A percentile compares a stretch with the other conserved stretches of the same genome.
Evolutionary conservation across 164 flowering plant species (phyloP).

Genomic region (Magnolia sinica): DNA sequence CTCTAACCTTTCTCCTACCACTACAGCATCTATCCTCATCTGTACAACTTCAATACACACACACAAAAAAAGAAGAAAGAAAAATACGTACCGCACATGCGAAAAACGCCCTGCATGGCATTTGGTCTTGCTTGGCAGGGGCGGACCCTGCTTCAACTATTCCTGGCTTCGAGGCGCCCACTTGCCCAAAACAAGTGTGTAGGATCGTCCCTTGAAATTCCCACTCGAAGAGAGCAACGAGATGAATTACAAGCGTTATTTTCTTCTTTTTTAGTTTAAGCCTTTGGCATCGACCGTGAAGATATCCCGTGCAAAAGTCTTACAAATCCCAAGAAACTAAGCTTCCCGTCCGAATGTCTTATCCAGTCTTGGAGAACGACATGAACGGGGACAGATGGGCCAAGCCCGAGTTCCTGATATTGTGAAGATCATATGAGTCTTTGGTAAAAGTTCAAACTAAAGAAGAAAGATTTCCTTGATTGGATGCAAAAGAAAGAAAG

Average conservation of each 20-base stretch:
- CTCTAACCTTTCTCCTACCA: neutral
- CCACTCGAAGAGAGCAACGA: neutral
- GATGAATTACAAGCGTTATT: neutral
- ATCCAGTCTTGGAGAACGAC: slow-evolving; percentile 97
- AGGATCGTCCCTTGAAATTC: slow-evolving; percentile 2
- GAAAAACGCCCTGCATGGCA: slow-evolving; percentile 4
- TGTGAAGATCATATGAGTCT: neutral
- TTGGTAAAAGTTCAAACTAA: neutral
- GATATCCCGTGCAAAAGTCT: slow-evolving; percentile 81
- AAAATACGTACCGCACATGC: neutral
- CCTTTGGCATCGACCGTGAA: slow-evolving; percentile 68
- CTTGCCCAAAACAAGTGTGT: neutral
- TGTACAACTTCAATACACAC: slow-evolving; percentile 42
- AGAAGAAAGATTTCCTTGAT: neutral
- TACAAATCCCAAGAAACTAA: slow-evolving; percentile 90
- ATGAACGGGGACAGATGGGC: slow-evolving; percentile 88
- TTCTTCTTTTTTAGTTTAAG: slow-evolving; percentile 18
- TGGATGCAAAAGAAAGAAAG: neutral
- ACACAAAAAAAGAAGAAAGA: neutral
- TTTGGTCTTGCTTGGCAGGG: slow-evolving; percentile 1
- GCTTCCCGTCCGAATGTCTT: slow-evolving; percentile 86
- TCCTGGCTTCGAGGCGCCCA: neutral
- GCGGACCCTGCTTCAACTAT: no score
- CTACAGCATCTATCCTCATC: slow-evolving; percentile 28
- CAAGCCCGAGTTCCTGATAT: slow-evolving; percentile 84